Base-by-base conservation (phyloP, 495 filamentous ascomycete species). In the Durotheca rogersii region DNA sequence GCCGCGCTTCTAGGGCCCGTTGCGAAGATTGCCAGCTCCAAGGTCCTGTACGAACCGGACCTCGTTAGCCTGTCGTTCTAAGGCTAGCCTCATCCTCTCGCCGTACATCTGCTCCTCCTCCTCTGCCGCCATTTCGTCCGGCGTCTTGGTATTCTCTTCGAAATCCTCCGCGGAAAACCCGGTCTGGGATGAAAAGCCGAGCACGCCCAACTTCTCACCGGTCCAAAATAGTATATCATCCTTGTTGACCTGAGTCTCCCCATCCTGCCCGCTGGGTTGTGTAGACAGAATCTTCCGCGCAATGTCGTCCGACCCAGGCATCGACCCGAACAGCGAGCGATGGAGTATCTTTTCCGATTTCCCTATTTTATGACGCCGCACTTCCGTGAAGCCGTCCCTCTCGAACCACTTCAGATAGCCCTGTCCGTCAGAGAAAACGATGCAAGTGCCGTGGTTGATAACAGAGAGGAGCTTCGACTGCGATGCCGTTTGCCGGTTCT, bases 381-480 rank as follows among this genome's bases (percentile, higher is more conserved):
- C 86, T 56, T 88, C 81, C n/a, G 83, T 82, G 43, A 82, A 83
- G 7, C 89, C 90, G 59, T 96, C 88, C 17, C 90, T 78, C 68
- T 97, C 92, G 17, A 93, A 79, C 91, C 92, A 96, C 68, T 90
- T 95, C 49, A 97, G 64, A 48, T 84, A 83, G 0, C 92, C 92
- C 37, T 89, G 82, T 3, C 85, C 83, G 53, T 96, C 92, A 0
- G 88, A 87, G 53, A 88, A 89, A 16, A 92, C 87, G 31, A 97
- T 79, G 1, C 88, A 78, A 11, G 88, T 85, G 1, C 92, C 92
- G 55, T 97, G 92, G 23, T 86, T 86, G 7, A 81, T 84, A 0
- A 95, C 86, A 1, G 87, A 89, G 7, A 97, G 80, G 18, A 96
- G 68, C 60, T 93, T 94, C 7, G 87, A 87, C 35, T 79, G 76